Evolutionary conservation across 164 flowering plant genomes (phyloP).

Genomic region (Magnolia sinica): DNA sequence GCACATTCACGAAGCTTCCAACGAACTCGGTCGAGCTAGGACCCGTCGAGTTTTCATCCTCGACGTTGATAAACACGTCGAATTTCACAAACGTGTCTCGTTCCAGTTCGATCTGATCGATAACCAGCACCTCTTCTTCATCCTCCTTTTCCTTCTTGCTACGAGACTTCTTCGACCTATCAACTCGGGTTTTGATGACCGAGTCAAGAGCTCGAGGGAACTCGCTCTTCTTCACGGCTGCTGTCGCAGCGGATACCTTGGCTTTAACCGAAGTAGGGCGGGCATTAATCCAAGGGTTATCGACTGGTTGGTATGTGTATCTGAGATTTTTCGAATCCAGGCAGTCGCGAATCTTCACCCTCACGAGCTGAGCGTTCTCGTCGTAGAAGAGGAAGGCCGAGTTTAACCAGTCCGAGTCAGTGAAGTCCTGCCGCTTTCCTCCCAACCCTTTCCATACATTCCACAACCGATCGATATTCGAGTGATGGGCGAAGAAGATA

Average conservation of each 20-base stretch:
- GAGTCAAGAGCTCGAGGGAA: slow-evolving; percentile 38
- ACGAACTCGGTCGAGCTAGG: slow-evolving; percentile 46
- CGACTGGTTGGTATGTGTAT: slow-evolving; percentile 47
- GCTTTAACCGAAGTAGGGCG: slow-evolving; percentile 11
- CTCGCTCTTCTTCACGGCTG: slow-evolving; percentile 31
- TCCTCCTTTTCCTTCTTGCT: slow-evolving; percentile 53
- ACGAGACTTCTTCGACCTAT: slow-evolving; percentile 49
- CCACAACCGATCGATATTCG: slow-evolving; percentile 35
- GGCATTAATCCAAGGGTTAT: slow-evolving; percentile 41
- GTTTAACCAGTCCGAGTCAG: slow-evolving; percentile 31
- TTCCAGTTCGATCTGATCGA: slow-evolving; percentile 21
- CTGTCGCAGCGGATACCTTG: slow-evolving; percentile 11
- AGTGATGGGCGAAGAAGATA: slow-evolving; percentile 27
- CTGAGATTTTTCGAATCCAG: slow-evolving; percentile 33
- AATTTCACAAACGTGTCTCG: slow-evolving; percentile 46
- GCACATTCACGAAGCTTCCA: slow-evolving; percentile 56
- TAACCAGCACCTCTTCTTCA: slow-evolving; percentile 20
- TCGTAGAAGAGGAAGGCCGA: slow-evolving; percentile 35
- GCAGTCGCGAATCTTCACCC: slow-evolving; percentile 36
- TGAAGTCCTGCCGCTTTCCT: slow-evolving; percentile 23
- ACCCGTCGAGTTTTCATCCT: slow-evolving; percentile 27
- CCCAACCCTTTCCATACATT: slow-evolving; percentile 28
- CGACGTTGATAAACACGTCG: slow-evolving; percentile 55
- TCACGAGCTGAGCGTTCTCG: slow-evolving; percentile 32
- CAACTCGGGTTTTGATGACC: slow-evolving; percentile 27